These are phyloP conservation scores for Wickerhamomyces queroliae DNA, from an alignment of 805 yeast species.

Conservation along the genomic window DNA sequence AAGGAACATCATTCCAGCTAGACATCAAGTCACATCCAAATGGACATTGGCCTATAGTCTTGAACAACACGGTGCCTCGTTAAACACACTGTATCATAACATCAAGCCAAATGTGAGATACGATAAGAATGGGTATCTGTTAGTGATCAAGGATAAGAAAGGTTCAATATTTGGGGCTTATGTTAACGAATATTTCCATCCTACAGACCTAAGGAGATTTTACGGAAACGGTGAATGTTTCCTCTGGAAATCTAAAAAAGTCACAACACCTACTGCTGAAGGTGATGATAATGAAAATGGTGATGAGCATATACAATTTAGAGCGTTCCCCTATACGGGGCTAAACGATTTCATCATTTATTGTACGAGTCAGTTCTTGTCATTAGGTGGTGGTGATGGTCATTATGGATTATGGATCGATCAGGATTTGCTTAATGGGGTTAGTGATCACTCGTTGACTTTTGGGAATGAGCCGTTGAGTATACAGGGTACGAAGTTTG, in stretches of 20 bases:
- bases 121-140: constrained; percentile 61
- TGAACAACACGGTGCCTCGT: constrained; percentile 88
- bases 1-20: constrained; percentile 65
- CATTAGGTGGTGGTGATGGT: constrained; percentile 91
- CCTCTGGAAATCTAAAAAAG: constrained; percentile 69
- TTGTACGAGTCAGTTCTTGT: constrained; percentile 69
- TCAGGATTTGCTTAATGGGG: constrained; percentile 67
- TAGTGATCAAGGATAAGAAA: constrained; percentile 62
- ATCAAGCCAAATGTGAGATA: constrained; percentile 38
- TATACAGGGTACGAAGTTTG: constrained; percentile 56
- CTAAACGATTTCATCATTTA: constrained; percentile 80
- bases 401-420: constrained; percentile 90
- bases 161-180: constrained; percentile 74
- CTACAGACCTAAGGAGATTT: constrained; percentile 67
- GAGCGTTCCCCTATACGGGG: constrained; percentile 86
- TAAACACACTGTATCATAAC: constrained; percentile 66
- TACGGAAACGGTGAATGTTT: constrained; percentile 96
- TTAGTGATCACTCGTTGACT: constrained; percentile 71
- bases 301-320: constrained; percentile 36
- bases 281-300: constrained; percentile 6
- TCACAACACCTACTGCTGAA: constrained; percentile 20
- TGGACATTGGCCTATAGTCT: constrained; percentile 82
- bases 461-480: constrained; percentile 85
- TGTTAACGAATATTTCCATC: constrained; percentile 64
- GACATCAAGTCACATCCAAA: constrained; percentile 68